A percentile compares a stretch with the other conserved stretches of the same genome.
Conservation (phyloP, 352 stramenopile genomes). For the Aphanomyces astaci region DNA sequence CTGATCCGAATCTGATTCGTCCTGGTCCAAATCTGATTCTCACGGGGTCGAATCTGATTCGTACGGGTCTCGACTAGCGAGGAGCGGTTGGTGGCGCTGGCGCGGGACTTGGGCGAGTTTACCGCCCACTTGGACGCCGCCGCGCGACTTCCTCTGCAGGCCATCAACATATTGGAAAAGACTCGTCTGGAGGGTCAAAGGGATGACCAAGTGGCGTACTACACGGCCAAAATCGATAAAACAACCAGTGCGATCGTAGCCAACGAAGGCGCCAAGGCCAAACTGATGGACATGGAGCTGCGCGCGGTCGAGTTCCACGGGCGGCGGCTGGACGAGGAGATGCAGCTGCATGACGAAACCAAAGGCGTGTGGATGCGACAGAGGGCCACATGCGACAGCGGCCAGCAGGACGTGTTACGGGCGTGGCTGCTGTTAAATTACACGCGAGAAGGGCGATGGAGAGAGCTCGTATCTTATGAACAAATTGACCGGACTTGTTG, state of each 20-base stretch:
- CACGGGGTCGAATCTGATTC: too few relatives aligned
- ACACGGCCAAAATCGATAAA: constrained; percentile 26
- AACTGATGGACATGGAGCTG: constrained; percentile 42
- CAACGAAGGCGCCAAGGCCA: constrained; percentile 34
- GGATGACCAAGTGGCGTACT: constrained; percentile 15
- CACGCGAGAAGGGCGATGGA: constrained; percentile 55
- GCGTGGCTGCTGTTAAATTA: constrained; percentile 58
- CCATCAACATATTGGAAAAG: constrained; percentile 43
- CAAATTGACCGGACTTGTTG: constrained; percentile 50
- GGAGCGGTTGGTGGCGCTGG: constrained; percentile 32
- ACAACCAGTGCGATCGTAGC: constrained; percentile 28
- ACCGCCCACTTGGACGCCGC: constrained; percentile 38
- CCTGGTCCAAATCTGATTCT: too few relatives aligned
- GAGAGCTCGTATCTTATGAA: constrained; percentile 34
- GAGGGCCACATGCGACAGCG: neutral
- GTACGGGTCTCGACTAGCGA: too few relatives aligned
- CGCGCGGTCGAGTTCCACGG: constrained; percentile 38
- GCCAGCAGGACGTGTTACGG: constrained; percentile 32
- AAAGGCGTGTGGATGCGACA: neutral
- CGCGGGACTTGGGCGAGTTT: constrained; percentile 40
- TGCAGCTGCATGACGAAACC: constrained; percentile 28
- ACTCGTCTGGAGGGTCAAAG: constrained; percentile 36
- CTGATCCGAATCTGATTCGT: too few relatives aligned
- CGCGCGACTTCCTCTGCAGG: constrained; percentile 38
- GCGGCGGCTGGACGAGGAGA: constrained; percentile 46